Percentiles rank a stretch among this genome's conserved stretches.
Evolutionary conservation across 2,329 filamentous ascomycete genomes (phyloP).

Genomic region (Cytospora chrysosperma): DNA sequence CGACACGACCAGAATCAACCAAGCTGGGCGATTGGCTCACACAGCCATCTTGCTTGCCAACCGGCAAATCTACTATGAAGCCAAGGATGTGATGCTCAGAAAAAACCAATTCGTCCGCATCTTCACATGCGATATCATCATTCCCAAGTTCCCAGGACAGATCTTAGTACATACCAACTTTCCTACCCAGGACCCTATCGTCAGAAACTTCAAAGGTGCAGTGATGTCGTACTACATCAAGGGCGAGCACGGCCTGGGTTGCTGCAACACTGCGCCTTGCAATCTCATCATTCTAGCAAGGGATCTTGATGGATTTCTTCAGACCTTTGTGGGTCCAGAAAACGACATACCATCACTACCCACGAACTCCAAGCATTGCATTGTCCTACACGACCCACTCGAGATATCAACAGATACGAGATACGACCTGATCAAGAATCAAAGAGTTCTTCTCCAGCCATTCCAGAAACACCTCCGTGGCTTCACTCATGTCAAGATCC

Average conservation of each 20-base stretch:
- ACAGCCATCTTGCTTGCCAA: constrained; percentile 12
- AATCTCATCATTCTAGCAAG: constrained; percentile 9
- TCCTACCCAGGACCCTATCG: not conserved
- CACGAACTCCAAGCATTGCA: not conserved
- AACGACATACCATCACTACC: not conserved
- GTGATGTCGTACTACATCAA: constrained; percentile 8
- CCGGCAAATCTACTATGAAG: constrained; percentile 14
- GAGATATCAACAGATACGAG: not conserved
- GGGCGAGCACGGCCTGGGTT: not conserved
- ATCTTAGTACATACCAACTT: not conserved
- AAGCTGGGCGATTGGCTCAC: not conserved
- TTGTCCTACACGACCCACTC: constrained; percentile 12
- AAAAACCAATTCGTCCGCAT: constrained; percentile 16
- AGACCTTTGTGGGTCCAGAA: not conserved
- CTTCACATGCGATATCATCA: not conserved
- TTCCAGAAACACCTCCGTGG: constrained; percentile 11
- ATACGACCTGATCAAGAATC: constrained; percentile 4
- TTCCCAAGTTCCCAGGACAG: not conserved
- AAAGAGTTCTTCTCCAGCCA: constrained; percentile 13
- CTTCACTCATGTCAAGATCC: constrained; percentile 3
- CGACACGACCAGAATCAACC: not conserved
- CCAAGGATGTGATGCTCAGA: constrained; percentile 10
- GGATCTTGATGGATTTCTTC: constrained; percentile 12
- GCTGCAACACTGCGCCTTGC: not conserved
- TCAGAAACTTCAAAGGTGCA: constrained; percentile 5